Conservation (phyloP, 768 basidiomycete species). For the Suillus subluteus region DNA sequence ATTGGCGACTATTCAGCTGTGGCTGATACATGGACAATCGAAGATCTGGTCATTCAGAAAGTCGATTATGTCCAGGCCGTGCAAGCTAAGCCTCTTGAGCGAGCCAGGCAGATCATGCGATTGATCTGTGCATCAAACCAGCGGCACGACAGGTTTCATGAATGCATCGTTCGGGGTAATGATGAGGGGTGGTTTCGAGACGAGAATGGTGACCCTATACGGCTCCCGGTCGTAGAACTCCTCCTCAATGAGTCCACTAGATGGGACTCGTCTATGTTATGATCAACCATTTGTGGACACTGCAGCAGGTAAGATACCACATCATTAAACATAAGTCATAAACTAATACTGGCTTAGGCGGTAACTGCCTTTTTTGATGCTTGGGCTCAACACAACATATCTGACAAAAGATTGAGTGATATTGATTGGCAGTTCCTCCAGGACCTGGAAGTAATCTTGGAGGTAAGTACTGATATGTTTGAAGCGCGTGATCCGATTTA, state of each 20-base stretch:
- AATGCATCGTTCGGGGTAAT: slow-evolving; percentile 10
- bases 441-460: slow-evolving; percentile 16
- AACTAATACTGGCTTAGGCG: slow-evolving; percentile 3
- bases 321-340: neutral
- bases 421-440: slow-evolving; percentile 14
- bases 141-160: too few relatives aligned
- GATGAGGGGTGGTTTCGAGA: slow-evolving; percentile 5
- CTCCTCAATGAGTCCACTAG: slow-evolving; percentile 38
- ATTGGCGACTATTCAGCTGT: too few relatives aligned
- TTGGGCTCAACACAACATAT: slow-evolving; percentile 1
- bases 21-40: too few relatives aligned
- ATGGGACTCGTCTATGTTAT: slow-evolving; percentile 46
- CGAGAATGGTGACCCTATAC: neutral
- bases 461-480: slow-evolving; percentile 7
- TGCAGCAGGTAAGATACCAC: slow-evolving; percentile 10
- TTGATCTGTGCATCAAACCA: too few relatives aligned
- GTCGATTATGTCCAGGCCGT: too few relatives aligned
- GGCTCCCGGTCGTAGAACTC: slow-evolving; percentile 1
- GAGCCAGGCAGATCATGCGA: too few relatives aligned
- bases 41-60: too few relatives aligned
- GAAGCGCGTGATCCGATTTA: too few relatives aligned
- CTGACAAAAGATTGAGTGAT: neutral
- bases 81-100: too few relatives aligned
- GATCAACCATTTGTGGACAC: slow-evolving; percentile 21
- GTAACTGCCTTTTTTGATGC: slow-evolving; percentile 4